Base-by-base conservation (phyloP, 2,329 filamentous ascomycete species). In the Magnaporthiopsis incrustans region DNA sequence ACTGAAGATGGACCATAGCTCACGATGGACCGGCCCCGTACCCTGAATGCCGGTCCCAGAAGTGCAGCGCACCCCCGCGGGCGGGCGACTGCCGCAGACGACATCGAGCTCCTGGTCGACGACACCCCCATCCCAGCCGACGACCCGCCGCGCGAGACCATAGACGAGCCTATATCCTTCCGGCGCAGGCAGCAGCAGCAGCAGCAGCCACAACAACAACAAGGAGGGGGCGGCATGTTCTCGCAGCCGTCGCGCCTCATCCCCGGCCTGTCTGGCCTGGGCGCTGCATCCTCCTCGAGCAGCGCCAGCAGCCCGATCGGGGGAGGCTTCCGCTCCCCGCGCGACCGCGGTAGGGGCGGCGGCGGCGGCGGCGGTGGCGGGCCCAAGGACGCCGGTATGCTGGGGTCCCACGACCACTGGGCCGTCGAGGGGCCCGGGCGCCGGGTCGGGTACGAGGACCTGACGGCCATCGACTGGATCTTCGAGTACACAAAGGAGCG, bases 401-500 rank as follows among this genome's bases (percentile, higher is more conserved):
- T 61, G 25, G 71, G 74, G 35, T 14, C 35, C 35, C 76, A 81
- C 4, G 74, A 82, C 59, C 94, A 98, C 75, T 98, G 94, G 94
- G 90, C 96, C 73, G 83, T 89, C 60, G 94, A 97, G 75, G 92
- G 92, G 0, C 92, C 91, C 0, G 93, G 93, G 1, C 86, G 92
- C 63, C 86, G 95, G 72, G 93, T 97, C 53, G 94, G 91, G 64
- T 99, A 99, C 78, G 94, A 97, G 72, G 90, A 99, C 77, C 81
- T 97, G 74, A 97, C 94, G 22, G 94, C 95, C 65, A 99, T 99
- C 74, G 95, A 99, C 79, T 99, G 95, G 95, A 98, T 98, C 73
- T 98, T 97, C 71, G 95, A 99, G 76, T 97, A 98, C 73, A 95
- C 91, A 63, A 97, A 97, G 75, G 95, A 99, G 78, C 86, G 95